Conservation (phyloP, 305 asterid genomes). For the Fraxinus baroniana region DNA sequence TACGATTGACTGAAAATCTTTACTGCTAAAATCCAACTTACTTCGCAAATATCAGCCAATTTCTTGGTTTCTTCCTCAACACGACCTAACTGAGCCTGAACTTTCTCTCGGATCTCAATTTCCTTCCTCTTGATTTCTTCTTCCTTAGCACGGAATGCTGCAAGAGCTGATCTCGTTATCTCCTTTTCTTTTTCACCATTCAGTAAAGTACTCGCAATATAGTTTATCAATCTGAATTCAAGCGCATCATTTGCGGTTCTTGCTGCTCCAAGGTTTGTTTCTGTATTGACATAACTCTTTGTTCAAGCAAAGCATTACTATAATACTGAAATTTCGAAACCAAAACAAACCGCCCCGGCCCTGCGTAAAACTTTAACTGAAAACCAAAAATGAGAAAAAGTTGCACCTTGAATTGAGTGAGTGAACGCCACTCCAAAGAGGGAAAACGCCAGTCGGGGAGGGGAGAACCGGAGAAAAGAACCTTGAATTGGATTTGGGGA, state of each 20-base stretch:
- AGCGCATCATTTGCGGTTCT: slow-evolving; percentile 29
- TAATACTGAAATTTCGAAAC: too few relatives aligned
- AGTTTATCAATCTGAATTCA: slow-evolving; percentile 35
- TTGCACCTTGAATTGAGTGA: too few relatives aligned
- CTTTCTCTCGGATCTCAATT: slow-evolving; percentile 49
- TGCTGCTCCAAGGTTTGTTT: slow-evolving; percentile 33
- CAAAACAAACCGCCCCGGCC: too few relatives aligned
- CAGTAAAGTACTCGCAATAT: slow-evolving; percentile 37
- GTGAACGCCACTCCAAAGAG: too few relatives aligned
- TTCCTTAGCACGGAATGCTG: slow-evolving; percentile 65
- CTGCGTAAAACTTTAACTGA: too few relatives aligned
- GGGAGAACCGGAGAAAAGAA: too few relatives aligned
- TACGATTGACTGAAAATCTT: background rate
- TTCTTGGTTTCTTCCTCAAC: slow-evolving; percentile 72
- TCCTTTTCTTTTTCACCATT: slow-evolving; percentile 63
- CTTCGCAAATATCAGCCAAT: slow-evolving; percentile 60
- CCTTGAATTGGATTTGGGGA: too few relatives aligned
- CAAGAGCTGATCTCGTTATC: slow-evolving; percentile 58
- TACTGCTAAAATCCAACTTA: slow-evolving; percentile 19
- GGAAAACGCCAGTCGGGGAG: too few relatives aligned
- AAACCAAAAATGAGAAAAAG: too few relatives aligned
- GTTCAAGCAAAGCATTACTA: background rate
- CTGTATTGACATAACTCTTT: slow-evolving; percentile 35
- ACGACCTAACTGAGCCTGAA: slow-evolving; percentile 65
- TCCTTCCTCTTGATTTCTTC: slow-evolving; percentile 75